Conservation (phyloP, 2,329 filamentous ascomycete species). For the Arachnomyces sp. region DNA sequence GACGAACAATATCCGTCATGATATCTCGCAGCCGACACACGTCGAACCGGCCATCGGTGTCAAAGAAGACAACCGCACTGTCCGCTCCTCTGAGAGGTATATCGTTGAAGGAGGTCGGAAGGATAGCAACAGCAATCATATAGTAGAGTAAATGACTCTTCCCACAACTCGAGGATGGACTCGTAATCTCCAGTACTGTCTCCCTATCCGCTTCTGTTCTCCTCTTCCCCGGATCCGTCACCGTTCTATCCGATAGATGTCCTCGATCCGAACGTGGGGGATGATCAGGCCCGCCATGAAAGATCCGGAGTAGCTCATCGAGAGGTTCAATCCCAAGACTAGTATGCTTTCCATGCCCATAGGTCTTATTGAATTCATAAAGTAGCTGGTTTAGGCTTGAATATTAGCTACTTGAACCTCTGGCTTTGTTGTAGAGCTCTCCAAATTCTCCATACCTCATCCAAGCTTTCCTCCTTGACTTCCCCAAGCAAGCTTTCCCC, state of each 20-base stretch:
- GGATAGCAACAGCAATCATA: conserved; percentile 43
- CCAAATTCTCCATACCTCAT: conserved; percentile 44
- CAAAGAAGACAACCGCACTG: conserved; percentile 48
- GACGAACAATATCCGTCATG: conserved; percentile 19
- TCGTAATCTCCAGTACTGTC: conserved; percentile 49
- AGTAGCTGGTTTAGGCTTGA: conserved; percentile 29
- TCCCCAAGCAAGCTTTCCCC: conserved; percentile 48
- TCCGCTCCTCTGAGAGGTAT: conserved; percentile 37
- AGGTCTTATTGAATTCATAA: conserved; percentile 26
- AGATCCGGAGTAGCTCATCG: conserved; percentile 37
- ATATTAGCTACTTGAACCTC: conserved; percentile 6
- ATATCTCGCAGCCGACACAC: conserved; percentile 38
- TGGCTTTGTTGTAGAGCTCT: conserved; percentile 2
- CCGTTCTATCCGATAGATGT: conserved; percentile 3
- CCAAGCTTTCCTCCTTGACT: conserved; percentile 42
- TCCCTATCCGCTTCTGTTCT: conserved; percentile 5
- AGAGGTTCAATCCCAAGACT: conserved; percentile 40
- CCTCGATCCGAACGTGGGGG: conserved; percentile 5
- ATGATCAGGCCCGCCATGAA: conserved; percentile 19
- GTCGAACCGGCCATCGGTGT: conserved; percentile 50
- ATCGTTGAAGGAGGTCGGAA: conserved; percentile 35
- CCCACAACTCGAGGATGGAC: conserved; percentile 44
- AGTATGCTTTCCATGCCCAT: conserved; percentile 10
- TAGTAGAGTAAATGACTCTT: conserved; percentile 55
- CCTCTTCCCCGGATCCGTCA: neutral